Evolutionary conservation across 176 grass and related monocot genomes (phyloP), one percentile per base, ranked within the genome.

Genomic region (Pontederia paniculata): DNA sequence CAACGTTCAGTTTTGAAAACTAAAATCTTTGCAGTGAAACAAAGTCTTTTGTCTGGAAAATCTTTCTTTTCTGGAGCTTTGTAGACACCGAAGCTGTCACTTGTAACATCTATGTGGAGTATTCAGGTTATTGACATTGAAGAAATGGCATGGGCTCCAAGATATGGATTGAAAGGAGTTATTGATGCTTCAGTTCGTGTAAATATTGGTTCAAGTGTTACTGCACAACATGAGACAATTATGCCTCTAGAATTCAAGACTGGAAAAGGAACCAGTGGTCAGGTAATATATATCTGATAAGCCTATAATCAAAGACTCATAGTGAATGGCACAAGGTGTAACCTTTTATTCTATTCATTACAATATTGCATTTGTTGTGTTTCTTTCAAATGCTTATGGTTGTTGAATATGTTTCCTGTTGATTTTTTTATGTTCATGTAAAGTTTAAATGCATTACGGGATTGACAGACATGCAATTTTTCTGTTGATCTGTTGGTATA

Each of bases 201-300:
- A 51, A 90, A 57, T 20, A 69, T 97, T 14, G 60, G 73, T 70
- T 84, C 91, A 71, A 54, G 51, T 55, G 67, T 58, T 28, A 68
- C 67, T 50, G 67, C 7, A 67, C 79, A 77, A 55, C 64, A 79
- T 65, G 80, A 86, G 42, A 82, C 41, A 73, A 68, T 97, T 78
- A 80, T 90, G 72, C 91, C 91, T 71, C 60, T 97, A 28, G 91
- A 97, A 66, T 90, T 97, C 57, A 97, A 97, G 76, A 90, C 91
- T 58, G 91, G 91, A 57, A 97, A 90, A 84, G 71, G 47, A 75
- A 97, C 83, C 57, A 97, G 65, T 74, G 86, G 91, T 54, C 91
- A 83, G 71, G 91, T 97, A 83, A 87, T 47, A 61, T 42, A 57
- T 44, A 76, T 19, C 13, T 17, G 31, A 12, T 16, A 42, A n/a